phyloP scores from a whole-genome alignment of 352 stramenopile species.

The Phytopythium ostracodes region DNA sequence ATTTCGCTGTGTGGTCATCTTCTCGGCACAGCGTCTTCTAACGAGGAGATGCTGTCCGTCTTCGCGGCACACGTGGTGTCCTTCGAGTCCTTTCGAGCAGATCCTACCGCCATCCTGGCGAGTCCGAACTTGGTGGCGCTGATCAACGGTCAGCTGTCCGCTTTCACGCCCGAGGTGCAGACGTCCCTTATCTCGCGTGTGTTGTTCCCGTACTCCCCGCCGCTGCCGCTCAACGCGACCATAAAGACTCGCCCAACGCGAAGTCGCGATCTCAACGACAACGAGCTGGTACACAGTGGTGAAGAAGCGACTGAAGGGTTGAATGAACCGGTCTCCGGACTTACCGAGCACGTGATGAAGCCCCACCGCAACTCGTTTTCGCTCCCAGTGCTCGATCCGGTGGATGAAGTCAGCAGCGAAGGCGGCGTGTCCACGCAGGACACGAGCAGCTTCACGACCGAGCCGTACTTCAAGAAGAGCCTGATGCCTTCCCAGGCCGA shows the following conservation, averaged over 20 bases:
- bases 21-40: conserved; percentile 29
- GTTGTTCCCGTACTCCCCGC: conserved; percentile 59
- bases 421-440: conserved; percentile 29
- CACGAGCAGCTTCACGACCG: conserved; percentile 28
- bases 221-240: conserved; percentile 13
- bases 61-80: conserved; percentile 69
- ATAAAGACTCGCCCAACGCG: background rate
- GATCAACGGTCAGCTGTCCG: conserved; percentile 51
- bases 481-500: conserved; percentile 56
- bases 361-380: background rate
- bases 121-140: conserved; percentile 59
- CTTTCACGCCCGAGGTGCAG: conserved; percentile 57
- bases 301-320: background rate
- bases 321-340: background rate
- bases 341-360: background rate
- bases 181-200: conserved; percentile 59
- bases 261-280: background rate
- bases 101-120: conserved; percentile 34
- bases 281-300: background rate
- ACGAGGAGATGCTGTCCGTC: conserved; percentile 45
- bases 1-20: conserved; percentile 78
- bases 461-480: conserved; percentile 55
- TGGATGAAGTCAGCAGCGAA: conserved; percentile 28
- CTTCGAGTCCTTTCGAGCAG: conserved; percentile 54
- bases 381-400: conserved; percentile 11